Evolutionary conservation across 208 protist species (phyloP).

Genomic region (Leishmania gerbilli): DNA sequence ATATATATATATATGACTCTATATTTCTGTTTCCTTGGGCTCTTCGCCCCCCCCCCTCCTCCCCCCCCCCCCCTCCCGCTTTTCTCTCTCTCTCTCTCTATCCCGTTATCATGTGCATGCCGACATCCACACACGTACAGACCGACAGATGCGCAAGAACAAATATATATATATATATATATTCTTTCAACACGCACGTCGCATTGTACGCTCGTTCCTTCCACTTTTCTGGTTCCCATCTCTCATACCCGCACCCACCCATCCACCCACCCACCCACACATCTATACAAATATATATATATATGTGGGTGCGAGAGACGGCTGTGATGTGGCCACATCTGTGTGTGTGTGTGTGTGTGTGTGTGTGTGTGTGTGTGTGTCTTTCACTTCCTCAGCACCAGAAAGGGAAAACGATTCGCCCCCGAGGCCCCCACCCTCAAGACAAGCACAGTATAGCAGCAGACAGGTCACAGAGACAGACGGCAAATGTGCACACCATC

Average conservation of each 20-base stretch:
- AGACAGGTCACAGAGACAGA: neutral
- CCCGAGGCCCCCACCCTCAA: neutral
- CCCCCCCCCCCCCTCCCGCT: neutral
- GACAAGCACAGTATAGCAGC: neutral
- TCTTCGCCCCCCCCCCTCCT: no score
- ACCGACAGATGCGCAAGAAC: neutral
- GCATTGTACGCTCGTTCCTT: neutral
- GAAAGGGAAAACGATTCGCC: neutral
- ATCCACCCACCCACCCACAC: no score
- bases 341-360: neutral
- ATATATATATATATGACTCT: no score
- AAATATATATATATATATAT: neutral
- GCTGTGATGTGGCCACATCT: neutral
- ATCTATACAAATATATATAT: neutral
- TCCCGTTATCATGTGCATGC: neutral
- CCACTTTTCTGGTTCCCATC: neutral
- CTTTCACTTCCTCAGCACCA: neutral
- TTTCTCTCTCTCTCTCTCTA: neutral
- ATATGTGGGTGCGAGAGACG: no score
- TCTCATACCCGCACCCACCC: neutral
- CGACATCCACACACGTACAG: neutral
- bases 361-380: neutral
- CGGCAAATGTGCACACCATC: neutral
- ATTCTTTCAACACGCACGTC: neutral
- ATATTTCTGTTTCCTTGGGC: no score